Evolutionary conservation across 2,329 filamentous ascomycete genomes (phyloP).

Genomic region (Fusarium citri): DNA sequence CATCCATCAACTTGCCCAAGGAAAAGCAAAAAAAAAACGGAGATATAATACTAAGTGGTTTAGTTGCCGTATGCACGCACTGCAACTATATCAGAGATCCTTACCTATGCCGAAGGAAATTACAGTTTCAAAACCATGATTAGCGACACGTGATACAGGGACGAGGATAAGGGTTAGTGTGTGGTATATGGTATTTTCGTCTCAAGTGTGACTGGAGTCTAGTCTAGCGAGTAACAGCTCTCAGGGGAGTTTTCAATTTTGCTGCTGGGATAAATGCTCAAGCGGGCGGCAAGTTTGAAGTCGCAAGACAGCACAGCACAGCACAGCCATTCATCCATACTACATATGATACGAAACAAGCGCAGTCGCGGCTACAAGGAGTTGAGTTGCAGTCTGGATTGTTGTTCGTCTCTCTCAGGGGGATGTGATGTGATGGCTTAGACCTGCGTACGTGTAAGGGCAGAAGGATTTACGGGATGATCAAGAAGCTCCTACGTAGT

Average conservation of each 20-base stretch:
- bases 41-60: background rate
- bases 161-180: slow-evolving; percentile 5
- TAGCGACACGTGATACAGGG: slow-evolving; percentile 18
- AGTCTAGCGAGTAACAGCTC: slow-evolving; percentile 15
- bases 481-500: slow-evolving; percentile 8
- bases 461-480: slow-evolving; percentile 26
- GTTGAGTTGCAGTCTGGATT: background rate
- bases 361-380: slow-evolving; percentile 30
- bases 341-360: slow-evolving; percentile 39
- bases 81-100: slow-evolving; percentile 22
- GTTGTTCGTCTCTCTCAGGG: slow-evolving; percentile 5
- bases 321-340: background rate
- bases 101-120: slow-evolving; percentile 18
- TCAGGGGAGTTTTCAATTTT: background rate
- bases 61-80: background rate
- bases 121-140: slow-evolving; percentile 16
- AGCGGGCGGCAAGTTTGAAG: background rate
- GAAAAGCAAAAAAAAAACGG: background rate
- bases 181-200: slow-evolving; percentile 8
- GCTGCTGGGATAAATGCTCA: slow-evolving; percentile 9
- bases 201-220: slow-evolving; percentile 18
- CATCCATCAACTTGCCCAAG: background rate
- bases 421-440: background rate
- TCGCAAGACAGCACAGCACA: slow-evolving; percentile 15
- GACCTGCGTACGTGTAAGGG: background rate